These are phyloP conservation scores for Calonectria henricotiae DNA, from an alignment of 2,329 filamentous ascomycete species.

Conservation along the genomic window DNA sequence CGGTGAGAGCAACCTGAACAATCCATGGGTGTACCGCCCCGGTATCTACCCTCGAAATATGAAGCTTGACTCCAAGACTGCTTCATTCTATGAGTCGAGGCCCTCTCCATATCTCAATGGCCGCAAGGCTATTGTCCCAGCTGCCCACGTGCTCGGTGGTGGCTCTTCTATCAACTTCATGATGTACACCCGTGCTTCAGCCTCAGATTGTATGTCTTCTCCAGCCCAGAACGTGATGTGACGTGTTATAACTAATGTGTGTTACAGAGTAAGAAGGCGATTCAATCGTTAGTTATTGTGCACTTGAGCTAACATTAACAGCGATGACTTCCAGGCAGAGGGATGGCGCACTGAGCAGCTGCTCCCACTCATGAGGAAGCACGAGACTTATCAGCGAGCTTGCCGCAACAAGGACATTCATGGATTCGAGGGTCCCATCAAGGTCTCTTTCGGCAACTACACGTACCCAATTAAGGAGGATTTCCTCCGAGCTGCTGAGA, in stretches of 20 bases:
- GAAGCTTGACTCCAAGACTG: slow-evolving; percentile 81
- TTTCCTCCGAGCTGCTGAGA: slow-evolving; percentile 81
- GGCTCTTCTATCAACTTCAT: slow-evolving; percentile 86
- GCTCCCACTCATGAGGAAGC: slow-evolving; percentile 84
- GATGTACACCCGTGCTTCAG: slow-evolving; percentile 63
- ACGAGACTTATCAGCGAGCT: slow-evolving; percentile 82
- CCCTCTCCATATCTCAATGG: slow-evolving; percentile 82
- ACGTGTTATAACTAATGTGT: not conserved
- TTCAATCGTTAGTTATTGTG: slow-evolving; percentile 61
- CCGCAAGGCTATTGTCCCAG: slow-evolving; percentile 81
- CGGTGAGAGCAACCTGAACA: slow-evolving; percentile 83
- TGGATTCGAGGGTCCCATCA: slow-evolving; percentile 86
- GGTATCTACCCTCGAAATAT: slow-evolving; percentile 86
- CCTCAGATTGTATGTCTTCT: slow-evolving; percentile 45
- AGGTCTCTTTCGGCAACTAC: slow-evolving; percentile 86
- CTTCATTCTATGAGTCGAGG: slow-evolving; percentile 85
- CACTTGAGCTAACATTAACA: not conserved
- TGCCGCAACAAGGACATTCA: slow-evolving; percentile 78
- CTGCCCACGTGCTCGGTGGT: slow-evolving; percentile 80
- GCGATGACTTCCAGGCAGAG: slow-evolving; percentile 85
- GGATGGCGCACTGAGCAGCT: slow-evolving; percentile 86
- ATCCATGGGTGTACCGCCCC: slow-evolving; percentile 83
- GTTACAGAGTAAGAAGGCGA: not conserved
- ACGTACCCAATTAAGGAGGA: slow-evolving; percentile 88
- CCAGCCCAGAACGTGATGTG: not conserved